A percentile compares a stretch with the other conserved stretches of the same genome.
phyloP scores from a whole-genome alignment of 805 yeast genomes.

The Spathaspora girioi region DNA sequence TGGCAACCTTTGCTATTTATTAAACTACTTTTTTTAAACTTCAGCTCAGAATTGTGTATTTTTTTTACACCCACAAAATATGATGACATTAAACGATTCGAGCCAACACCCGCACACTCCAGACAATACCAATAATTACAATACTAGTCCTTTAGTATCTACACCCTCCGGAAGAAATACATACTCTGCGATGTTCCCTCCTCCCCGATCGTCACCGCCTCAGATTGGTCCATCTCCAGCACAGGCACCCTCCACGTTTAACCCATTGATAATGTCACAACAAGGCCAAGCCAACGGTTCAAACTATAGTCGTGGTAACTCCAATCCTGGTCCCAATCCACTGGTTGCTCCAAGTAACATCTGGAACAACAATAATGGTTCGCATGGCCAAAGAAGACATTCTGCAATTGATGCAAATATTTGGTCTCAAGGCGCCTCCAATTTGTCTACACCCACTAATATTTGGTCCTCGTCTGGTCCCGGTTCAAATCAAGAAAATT shows the following conservation, averaged over 20 bases:
- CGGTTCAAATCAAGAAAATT: not conserved
- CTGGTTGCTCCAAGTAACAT: not conserved
- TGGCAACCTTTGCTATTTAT: not conserved
- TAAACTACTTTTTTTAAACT: not conserved
- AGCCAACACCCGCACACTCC: not conserved
- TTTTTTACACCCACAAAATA: not conserved
- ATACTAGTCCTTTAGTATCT: not conserved
- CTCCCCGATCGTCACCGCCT: not conserved
- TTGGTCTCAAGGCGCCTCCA: not conserved
- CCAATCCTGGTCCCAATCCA: not conserved
- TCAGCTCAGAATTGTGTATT: not conserved
- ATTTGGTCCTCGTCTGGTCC: constrained; percentile 3
- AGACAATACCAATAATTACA: not conserved
- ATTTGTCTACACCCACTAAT: not conserved
- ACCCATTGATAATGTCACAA: constrained; percentile 3
- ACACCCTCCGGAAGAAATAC: not conserved
- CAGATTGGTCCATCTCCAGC: not conserved
- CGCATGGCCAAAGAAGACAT: constrained; percentile 1
- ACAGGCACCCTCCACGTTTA: not conserved
- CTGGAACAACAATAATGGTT: constrained; percentile 1
- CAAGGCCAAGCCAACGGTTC: not conserved
- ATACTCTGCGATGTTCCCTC: not conserved
- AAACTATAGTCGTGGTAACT: not conserved
- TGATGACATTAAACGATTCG: constrained; percentile 2
- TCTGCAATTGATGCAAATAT: constrained; percentile 5